Conservation (phyloP, 306 rosid species). For the Vachellia pachyceras region DNA sequence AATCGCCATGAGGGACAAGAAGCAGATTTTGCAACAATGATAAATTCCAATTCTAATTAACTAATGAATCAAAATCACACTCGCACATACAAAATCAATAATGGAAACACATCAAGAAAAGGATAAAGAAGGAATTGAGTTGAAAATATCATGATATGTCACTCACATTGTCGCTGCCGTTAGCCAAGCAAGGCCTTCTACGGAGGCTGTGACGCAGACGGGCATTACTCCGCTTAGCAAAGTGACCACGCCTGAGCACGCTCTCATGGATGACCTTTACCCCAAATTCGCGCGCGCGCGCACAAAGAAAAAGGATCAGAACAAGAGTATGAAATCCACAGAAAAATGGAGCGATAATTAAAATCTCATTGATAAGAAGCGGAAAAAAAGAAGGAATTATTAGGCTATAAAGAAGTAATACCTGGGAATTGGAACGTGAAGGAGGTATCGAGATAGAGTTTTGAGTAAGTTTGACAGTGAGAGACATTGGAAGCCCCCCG, state of each 20-base stretch:
- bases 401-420: constrained; percentile 18
- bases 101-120: not conserved
- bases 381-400: not conserved
- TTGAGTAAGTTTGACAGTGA: constrained; percentile 22
- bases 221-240: constrained; percentile 15
- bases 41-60: not conserved
- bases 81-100: not conserved
- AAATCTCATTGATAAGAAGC: not conserved
- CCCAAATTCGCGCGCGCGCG: constrained; percentile 34
- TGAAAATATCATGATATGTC: not conserved
- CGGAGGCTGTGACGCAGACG: constrained; percentile 37
- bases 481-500: constrained; percentile 44
- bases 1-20: not conserved
- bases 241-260: constrained; percentile 36
- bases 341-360: not conserved
- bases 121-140: not conserved
- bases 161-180: constrained; percentile 48
- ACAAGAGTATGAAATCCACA: not conserved
- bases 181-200: constrained; percentile 39
- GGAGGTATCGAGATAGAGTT: constrained; percentile 23
- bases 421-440: constrained; percentile 38
- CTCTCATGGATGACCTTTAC: constrained; percentile 26
- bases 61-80: not conserved
- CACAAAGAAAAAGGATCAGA: not conserved
- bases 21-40: not conserved